These are phyloP conservation scores for Tricholoma sp. DNA, from an alignment of 768 basidiomycete species.

Conservation along the genomic window DNA sequence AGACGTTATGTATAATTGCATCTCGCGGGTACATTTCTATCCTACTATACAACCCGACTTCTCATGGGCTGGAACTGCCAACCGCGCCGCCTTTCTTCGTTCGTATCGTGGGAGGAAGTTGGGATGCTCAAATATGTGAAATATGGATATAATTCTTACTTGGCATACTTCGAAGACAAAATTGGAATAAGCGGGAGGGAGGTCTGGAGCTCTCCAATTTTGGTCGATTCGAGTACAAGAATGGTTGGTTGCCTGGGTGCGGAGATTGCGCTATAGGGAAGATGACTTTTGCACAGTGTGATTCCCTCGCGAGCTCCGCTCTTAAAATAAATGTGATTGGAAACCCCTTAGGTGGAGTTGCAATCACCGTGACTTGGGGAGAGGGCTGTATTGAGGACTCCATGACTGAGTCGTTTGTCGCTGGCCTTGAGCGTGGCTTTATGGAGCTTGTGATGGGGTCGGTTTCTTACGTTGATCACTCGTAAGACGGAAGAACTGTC, in stretches of 20 bases:
- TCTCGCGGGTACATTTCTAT: slow-evolving; percentile 20
- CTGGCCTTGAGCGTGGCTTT: slow-evolving; percentile 11
- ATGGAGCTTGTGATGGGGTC: slow-evolving; percentile 3
- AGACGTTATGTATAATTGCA: slow-evolving; percentile 28
- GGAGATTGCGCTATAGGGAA: slow-evolving; percentile 17
- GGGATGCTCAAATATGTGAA: slow-evolving; percentile 29
- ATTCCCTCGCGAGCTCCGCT: slow-evolving; percentile 22
- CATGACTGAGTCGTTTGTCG: slow-evolving; percentile 19
- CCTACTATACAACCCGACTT: slow-evolving; percentile 20
- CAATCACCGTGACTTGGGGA: slow-evolving; percentile 22
- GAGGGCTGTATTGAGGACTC: slow-evolving; percentile 7
- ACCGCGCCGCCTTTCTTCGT: slow-evolving; percentile 21
- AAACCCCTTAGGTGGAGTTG: slow-evolving; percentile 20
- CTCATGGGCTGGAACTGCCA: slow-evolving; percentile 26
- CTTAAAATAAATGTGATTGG: slow-evolving; percentile 24
- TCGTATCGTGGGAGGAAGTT: slow-evolving; percentile 16
- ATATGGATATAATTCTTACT: slow-evolving; percentile 20
- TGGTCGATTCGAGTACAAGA: slow-evolving; percentile 22
- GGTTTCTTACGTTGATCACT: not conserved
- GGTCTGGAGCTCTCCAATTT: slow-evolving; percentile 37
- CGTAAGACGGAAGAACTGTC: no score
- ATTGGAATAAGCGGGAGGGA: slow-evolving; percentile 28
- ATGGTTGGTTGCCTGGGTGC: not conserved
- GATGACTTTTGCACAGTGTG: slow-evolving; percentile 26
- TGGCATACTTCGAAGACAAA: slow-evolving; percentile 21